Base-by-base conservation (phyloP, 768 basidiomycete genomes). In the Podaxis sp. region DNA sequence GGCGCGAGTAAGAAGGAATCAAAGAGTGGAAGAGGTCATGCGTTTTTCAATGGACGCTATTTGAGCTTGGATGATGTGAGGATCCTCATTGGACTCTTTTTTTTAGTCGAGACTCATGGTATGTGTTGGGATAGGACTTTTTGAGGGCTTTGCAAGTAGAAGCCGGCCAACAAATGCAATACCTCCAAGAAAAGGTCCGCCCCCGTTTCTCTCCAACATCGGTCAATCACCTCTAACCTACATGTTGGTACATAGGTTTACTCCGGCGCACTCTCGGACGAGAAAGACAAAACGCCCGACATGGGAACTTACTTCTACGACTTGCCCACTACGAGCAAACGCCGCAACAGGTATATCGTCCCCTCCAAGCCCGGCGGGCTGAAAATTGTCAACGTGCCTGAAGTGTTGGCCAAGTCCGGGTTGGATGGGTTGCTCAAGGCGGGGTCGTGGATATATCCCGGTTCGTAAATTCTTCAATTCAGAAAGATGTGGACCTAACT, bases 31-130 rank as follows among this genome's bases (percentile, higher is more conserved):
- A 51, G 59, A 2, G 95, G 93, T 0, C 86, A 91, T 64, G 85
- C 80, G 3, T 96, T 98, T 71, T 78, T 96, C 68, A 96, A 98
- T 66, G 95, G 95, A n/a, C 93, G 88, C 67, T 82, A 90, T 70
- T 79, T 85, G 55, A 72, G 81, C 11, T 70, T 93, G 51, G 80
- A 83, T 63, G 89, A 89, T 56, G 93, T 91, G 65, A 65, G 86
- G 75, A 21, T 35, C 5, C 55, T 16, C 28, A 14, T n/a, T 27
- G 37, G 53, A 0, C 40, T 11, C 7, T 3, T 9, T 21, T 23
- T 23, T 23, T 2, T 23, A 16, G 4, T 7, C n/a, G 53, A 27
- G 23, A 44, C 35, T 67, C 32, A 63, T 42, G 13, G 18, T 16
- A 28, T 28, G 6, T 46, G 35, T 27, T 47, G 42, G 42, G 16